Evolutionary conservation across 768 basidiomycete species (phyloP), one percentile per base, ranked within the genome.

Genomic region (Amanita exitialis): DNA sequence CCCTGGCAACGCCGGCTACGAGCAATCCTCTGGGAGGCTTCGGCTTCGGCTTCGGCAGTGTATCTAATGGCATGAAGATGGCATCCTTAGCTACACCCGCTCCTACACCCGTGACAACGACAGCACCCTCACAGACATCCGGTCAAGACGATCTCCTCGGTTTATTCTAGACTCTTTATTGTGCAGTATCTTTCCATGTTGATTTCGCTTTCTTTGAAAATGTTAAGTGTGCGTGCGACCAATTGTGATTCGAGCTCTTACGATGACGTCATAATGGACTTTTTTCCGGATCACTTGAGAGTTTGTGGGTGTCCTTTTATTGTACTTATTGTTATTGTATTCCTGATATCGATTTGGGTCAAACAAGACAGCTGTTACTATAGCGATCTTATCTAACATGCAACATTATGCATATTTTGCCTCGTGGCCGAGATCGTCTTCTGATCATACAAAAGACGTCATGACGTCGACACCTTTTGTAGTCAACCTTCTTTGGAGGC

Each of bases 71-170:
- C 49, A 56, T 64, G 57, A 57, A 57, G 46, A 41, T 56, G 16
- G 37, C 58, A 28, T 32, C 63, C 20, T 59, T 69, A 32, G 58
- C 65, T 18, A 64, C 68, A 27, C 64, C 67, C 30, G 59, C 60
- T 42, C 59, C 62, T 27, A 57, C 57, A 51, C 41, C 57, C 34
- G 55, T 53, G 30, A 54, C 53, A 16, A 35, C 54, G 20, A 44
- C 58, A 10, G 54, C 58, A 30, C 56, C 59, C 55, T 23, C 51
- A 56, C 37, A 54, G 53, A 59, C 62, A 34, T 59, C 63, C 55
- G 58, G 37, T 64, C 63, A 53, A 59, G 75, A 77, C 7, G 76
- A 78, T 59, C 62, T 78, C 55, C 67, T 78, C 39, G 75, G 76
- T 1, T 63, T 78, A 62, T 78, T 78, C 58, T 78, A 71, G 68